Evolutionary conservation across 495 filamentous ascomycete species (phyloP).

Genomic region (Neohortaea acidophila): DNA sequence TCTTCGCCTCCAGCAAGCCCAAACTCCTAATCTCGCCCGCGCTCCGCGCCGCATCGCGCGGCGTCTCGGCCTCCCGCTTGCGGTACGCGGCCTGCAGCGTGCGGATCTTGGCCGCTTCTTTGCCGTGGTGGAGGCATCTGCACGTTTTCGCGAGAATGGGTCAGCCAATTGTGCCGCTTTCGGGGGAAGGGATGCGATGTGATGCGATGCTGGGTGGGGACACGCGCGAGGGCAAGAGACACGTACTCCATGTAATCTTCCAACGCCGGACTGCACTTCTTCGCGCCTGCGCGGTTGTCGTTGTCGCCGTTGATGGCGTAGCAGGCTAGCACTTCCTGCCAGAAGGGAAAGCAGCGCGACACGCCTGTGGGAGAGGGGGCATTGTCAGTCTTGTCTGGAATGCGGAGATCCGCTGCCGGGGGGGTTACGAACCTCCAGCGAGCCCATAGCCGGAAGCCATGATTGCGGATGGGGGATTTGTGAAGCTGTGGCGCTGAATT

Average conservation of each 20-base stretch:
- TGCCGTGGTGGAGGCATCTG: slow-evolving; percentile 64
- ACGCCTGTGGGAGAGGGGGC: slow-evolving; percentile 50
- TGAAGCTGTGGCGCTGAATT: too few relatives aligned
- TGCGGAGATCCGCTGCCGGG: not conserved
- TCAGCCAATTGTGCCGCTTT: too few relatives aligned
- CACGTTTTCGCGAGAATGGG: too few relatives aligned
- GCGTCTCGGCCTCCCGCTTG: slow-evolving; percentile 57
- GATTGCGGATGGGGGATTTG: too few relatives aligned
- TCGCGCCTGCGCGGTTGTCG: slow-evolving; percentile 63
- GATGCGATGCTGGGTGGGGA: not conserved
- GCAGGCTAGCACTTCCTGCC: slow-evolving; percentile 50
- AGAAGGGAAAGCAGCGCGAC: slow-evolving; percentile 94
- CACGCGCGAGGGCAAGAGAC: not conserved
- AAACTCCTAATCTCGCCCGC: slow-evolving; percentile 71
- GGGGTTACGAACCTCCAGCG: slow-evolving; percentile 14
- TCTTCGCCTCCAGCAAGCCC: slow-evolving; percentile 57
- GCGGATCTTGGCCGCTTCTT: slow-evolving; percentile 71
- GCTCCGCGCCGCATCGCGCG: slow-evolving; percentile 58
- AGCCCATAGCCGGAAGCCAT: slow-evolving; percentile 26
- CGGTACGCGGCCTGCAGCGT: slow-evolving; percentile 77
- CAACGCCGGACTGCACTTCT: slow-evolving; percentile 74
- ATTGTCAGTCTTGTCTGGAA: not conserved
- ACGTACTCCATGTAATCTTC: slow-evolving; percentile 95
- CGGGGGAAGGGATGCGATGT: too few relatives aligned
- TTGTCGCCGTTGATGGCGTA: slow-evolving; percentile 31